Conservation (phyloP, 2,329 filamentous ascomycete species). For the Grosmannia huntii region DNA sequence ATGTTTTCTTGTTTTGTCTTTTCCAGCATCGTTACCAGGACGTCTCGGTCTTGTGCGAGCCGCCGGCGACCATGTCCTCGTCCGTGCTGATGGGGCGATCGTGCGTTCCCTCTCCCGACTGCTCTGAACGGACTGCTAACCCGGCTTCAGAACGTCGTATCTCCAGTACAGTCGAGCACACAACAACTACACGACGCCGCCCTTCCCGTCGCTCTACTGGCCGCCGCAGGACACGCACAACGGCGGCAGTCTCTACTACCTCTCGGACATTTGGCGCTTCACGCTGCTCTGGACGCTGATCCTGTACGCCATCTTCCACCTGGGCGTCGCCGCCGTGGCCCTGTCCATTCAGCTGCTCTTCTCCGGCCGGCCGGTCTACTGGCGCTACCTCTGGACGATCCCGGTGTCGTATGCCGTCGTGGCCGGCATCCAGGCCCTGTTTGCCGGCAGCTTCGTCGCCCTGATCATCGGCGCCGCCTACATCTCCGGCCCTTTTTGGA, state of each 20-base stretch:
- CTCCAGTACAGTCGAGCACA: slow-evolving; percentile 22
- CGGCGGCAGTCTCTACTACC: slow-evolving; percentile 55
- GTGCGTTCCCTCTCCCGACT: background rate
- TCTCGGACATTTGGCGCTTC: slow-evolving; percentile 73
- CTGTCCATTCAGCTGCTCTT: slow-evolving; percentile 56
- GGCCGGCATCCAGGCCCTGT: slow-evolving; percentile 61
- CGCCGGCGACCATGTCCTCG: background rate
- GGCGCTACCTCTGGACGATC: slow-evolving; percentile 56
- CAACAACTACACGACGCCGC: slow-evolving; percentile 50
- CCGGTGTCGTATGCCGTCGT: slow-evolving; percentile 59
- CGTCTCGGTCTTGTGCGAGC: background rate
- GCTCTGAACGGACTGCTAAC: too few relatives aligned
- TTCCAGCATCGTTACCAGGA: background rate
- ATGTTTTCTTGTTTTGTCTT: background rate
- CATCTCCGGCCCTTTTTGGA: slow-evolving; percentile 67
- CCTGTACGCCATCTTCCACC: slow-evolving; percentile 62
- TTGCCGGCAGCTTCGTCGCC: slow-evolving; percentile 73
- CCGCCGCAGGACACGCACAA: slow-evolving; percentile 35
- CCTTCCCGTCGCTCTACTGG: slow-evolving; percentile 76
- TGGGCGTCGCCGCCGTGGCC: slow-evolving; percentile 59
- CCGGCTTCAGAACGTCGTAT: background rate
- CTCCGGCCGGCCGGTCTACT: slow-evolving; percentile 29
- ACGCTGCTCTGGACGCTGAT: slow-evolving; percentile 79
- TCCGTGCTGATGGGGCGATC: background rate
- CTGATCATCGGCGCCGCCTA: slow-evolving; percentile 70